Conservation (phyloP, 2,329 filamentous ascomycete species). For the Calonectria hongkongensis region DNA sequence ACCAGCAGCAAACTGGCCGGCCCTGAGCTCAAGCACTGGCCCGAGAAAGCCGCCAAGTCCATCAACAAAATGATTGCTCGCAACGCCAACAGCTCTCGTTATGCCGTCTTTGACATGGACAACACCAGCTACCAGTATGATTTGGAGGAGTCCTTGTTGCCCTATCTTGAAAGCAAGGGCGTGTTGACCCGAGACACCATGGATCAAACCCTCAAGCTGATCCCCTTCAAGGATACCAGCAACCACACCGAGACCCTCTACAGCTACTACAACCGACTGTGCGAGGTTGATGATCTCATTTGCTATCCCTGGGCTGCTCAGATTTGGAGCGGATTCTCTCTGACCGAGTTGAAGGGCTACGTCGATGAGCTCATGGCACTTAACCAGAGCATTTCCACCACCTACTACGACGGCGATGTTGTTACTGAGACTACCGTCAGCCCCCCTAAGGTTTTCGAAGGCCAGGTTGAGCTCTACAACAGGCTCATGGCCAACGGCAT, state of each 20-base stretch:
- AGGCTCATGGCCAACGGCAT: conserved; percentile 65
- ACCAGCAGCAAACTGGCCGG: conserved; percentile 44
- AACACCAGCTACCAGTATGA: conserved; percentile 66
- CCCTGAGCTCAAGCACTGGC: conserved; percentile 60
- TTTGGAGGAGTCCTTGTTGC: conserved; percentile 65
- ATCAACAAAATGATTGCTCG: conserved; percentile 62
- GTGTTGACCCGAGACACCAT: conserved; percentile 63
- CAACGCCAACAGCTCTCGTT: conserved; percentile 62
- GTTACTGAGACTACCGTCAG: conserved; percentile 55
- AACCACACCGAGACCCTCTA: conserved; percentile 64
- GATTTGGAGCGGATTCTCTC: conserved; percentile 63
- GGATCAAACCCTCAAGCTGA: conserved; percentile 63
- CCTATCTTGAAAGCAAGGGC: conserved; percentile 64
- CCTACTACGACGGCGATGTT: conserved; percentile 60
- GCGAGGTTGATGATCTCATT: conserved; percentile 63
- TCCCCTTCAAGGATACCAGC: conserved; percentile 64
- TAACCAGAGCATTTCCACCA: conserved; percentile 60
- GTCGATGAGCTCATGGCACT: conserved; percentile 68
- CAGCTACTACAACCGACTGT: conserved; percentile 67
- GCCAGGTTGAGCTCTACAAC: conserved; percentile 66
- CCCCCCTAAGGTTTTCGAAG: conserved; percentile 62
- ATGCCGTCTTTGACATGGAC: conserved; percentile 67
- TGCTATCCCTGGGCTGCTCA: conserved; percentile 67
- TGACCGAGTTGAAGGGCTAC: conserved; percentile 67
- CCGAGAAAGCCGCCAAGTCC: conserved; percentile 57